These are phyloP conservation scores for Coemansia sp. DNA, from an alignment of 192 early-diverging fungal species.

Conservation along the genomic window DNA sequence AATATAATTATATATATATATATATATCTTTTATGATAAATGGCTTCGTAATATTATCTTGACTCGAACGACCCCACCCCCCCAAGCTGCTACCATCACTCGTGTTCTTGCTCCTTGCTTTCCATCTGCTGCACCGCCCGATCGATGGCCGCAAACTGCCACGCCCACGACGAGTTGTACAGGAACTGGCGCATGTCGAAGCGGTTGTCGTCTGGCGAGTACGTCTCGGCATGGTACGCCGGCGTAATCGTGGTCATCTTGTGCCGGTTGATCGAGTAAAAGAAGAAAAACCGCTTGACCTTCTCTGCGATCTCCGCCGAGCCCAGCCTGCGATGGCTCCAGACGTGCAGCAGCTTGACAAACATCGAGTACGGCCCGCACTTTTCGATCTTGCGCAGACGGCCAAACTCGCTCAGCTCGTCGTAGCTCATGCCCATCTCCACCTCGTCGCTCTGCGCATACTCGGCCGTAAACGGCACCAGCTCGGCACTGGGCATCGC, in stretches of 20 bases:
- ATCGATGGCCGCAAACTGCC: constrained; percentile 92
- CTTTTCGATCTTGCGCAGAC: constrained; percentile 79
- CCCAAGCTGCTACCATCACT: too few species aligned
- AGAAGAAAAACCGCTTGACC: constrained; percentile 96
- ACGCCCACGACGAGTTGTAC: constrained; percentile 87
- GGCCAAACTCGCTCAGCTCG: constrained; percentile 88
- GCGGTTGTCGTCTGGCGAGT: constrained; percentile 96
- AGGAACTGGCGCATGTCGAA: constrained; percentile 96
- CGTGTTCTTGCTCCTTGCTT: too few species aligned
- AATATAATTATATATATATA: constrained; percentile 1
- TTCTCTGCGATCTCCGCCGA: constrained; percentile 74
- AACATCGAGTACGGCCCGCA: constrained; percentile 97
- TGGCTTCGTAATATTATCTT: too few species aligned
- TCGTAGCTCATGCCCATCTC: constrained; percentile 99
- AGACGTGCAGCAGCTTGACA: constrained; percentile 75
- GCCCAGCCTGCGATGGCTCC: constrained; percentile 49
- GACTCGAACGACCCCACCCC: too few species aligned
- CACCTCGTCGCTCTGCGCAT: constrained; percentile 86
- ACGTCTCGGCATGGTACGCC: constrained; percentile 89
- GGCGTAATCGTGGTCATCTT: constrained; percentile 98
- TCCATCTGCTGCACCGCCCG: constrained; percentile 42
- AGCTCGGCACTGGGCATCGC: constrained; percentile 94
- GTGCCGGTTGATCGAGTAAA: constrained; percentile 96
- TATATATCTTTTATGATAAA: background rate
- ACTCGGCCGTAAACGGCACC: constrained; percentile 80